Evolutionary conservation across 352 stramenopile genomes (phyloP), one percentile per base, ranked within the genome.

Genomic region (Globisporangium uncinulatum): DNA sequence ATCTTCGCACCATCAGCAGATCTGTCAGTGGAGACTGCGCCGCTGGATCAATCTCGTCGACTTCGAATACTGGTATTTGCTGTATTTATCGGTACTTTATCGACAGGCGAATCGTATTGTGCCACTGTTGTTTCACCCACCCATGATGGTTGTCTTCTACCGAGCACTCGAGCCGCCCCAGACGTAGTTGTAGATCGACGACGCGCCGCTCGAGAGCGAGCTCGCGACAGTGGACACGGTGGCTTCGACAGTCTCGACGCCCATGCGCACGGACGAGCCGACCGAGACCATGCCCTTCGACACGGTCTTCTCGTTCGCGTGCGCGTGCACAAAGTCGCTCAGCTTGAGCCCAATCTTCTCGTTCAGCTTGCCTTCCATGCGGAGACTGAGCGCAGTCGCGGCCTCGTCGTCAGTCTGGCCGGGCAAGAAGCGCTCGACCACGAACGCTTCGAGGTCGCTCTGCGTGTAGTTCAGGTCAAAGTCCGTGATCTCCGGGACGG

Each of bases 321-420:
- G 83, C 14, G 83, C 81, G 55, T 94, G 83, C 6, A 94, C 83
- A 72, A 94, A 94, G 54, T 94, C 83, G 53, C 79, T 92, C 20
- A 94, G 76, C 67, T 91, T 89, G 37, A 92, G 58, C 3, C 83
- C 83, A 44, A 94, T 94, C 53, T 86, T 85, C 60, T 94, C 83
- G 59, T 94, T 94, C 8, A 94, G 62, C 53, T 94, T 94, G 49
- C 83, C 83, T 58, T 94, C 83, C 83, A 94, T 94, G 41, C 83
- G 78, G 50, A 94, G 61, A 68, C 86, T 88, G 31, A 94, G 61
- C 29, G 83, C 83, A 9, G 78, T 91, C 9, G 83, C 83, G 2
- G 83, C 83, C 39, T 94, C 83, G 44, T 94, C 83, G 49, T 94
- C 83, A 0, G 77, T 84, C 62, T 94, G 83, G 8, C 83, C 83